phyloP scores from a whole-genome alignment of 495 filamentous ascomycete species.

The Tuber indicum region DNA sequence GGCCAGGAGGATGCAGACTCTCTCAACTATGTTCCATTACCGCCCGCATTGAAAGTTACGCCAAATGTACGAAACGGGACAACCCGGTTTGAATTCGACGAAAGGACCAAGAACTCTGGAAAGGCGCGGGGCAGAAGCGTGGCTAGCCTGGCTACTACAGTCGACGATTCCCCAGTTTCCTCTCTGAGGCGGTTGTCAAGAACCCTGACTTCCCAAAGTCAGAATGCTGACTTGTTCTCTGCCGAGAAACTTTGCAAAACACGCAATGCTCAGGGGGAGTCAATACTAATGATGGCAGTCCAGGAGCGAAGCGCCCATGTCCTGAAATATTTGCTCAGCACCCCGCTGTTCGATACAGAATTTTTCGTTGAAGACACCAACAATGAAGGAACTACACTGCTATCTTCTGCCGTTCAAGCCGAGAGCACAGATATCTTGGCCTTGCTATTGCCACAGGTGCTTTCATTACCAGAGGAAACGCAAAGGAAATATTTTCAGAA shows the following conservation, averaged over 20 bases:
- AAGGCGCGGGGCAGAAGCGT: conserved; percentile 30
- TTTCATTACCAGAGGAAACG: conserved; percentile 48
- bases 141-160: conserved; percentile 34
- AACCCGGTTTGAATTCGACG: conserved; percentile 36
- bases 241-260: conserved; percentile 39
- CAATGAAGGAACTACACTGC: conserved; percentile 77
- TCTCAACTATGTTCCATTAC: conserved; percentile 21
- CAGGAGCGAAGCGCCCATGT: conserved; percentile 64
- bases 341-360: conserved; percentile 50
- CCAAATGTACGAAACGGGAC: conserved; percentile 31
- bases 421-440: conserved; percentile 69
- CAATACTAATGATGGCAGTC: conserved; percentile 92
- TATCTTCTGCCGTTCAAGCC: conserved; percentile 90
- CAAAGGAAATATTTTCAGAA: conserved; percentile 59
- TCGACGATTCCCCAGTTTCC: conserved; percentile 29
- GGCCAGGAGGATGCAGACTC: conserved; percentile 34
- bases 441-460: conserved; percentile 62
- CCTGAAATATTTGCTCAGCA: conserved; percentile 67
- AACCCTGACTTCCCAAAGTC: conserved; percentile 37
- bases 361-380: conserved; percentile 79
- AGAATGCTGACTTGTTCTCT: conserved; percentile 36
- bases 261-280: conserved; percentile 56
- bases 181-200: conserved; percentile 29
- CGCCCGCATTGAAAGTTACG: conserved; percentile 16
- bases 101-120: conserved; percentile 18